Evolutionary conservation across 139 green algal species (phyloP).

Genomic region (Nannochloris sp.): DNA sequence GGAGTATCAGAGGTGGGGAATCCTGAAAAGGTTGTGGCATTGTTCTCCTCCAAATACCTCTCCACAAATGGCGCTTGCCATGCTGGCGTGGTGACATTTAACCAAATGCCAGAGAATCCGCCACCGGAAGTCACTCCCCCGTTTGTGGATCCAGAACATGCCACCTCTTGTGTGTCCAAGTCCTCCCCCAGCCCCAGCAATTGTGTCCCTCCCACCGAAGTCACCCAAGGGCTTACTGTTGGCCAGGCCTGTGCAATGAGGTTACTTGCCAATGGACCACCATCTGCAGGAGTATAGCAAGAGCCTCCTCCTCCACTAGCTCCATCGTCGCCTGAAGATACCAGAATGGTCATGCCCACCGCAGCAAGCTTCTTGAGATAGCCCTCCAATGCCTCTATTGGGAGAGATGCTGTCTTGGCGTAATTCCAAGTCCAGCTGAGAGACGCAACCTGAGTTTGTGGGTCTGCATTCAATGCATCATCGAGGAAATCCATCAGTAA

Average conservation of each 20-base stretch:
- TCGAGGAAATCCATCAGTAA: background rate
- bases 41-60: background rate
- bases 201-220: background rate
- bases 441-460: background rate
- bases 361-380: background rate
- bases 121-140: background rate
- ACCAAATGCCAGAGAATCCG: background rate
- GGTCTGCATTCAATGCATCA: background rate
- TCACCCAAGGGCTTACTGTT: background rate
- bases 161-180: background rate
- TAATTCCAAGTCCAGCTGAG: background rate
- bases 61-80: background rate
- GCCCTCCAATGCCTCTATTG: background rate
- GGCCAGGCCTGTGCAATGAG: background rate
- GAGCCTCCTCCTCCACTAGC: background rate
- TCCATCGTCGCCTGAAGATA: background rate
- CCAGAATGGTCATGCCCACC: background rate
- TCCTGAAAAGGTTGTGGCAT: background rate
- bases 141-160: background rate
- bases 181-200: background rate
- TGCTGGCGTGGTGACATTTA: background rate
- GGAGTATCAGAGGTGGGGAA: background rate
- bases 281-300: background rate
- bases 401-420: background rate
- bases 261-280: background rate